Base-by-base conservation (phyloP, 2,329 filamentous ascomycete species). In the Metarhizium humberi region DNA sequence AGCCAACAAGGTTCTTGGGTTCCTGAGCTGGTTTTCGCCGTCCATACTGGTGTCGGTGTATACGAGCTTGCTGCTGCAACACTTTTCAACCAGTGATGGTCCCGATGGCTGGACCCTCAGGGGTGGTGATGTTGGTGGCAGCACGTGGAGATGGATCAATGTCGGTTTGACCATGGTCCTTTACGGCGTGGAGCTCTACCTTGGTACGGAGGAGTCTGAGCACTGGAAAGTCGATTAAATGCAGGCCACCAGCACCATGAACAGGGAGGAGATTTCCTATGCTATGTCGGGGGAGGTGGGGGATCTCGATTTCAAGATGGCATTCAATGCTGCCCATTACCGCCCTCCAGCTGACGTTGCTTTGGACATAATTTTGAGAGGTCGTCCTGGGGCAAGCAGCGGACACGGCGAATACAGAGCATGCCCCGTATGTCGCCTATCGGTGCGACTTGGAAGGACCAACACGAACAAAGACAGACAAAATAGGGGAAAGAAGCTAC, bases 41-140 rank as follows among this genome's bases (percentile, higher is more conserved):
- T 95, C 89, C 29, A 95, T 97, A 55, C 78, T 99, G 54, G 92
- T 99, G 58, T 88, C 94, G 4, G 92, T 97, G 34, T 99, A 99
- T 71, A 99, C 94, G 2, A 96, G 92, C 71, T 74, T 99, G 52
- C 75, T 99, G 38, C 86, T 97, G 75, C 94, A 97, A 69, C 94
- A 99, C 70, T 97, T 99, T 66, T 88, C 90, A 5, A 86, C 88
- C 11, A 87, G 78, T 53, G 82, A 87, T 59, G 84, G 82, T 2
- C 80, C 81, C 2, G 82, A 81, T 54, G 82, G 92, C 77, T 96
- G 92, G 91, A 92, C 86, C 2, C 85, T 88, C 52, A 86, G 92
- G 64, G 89, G 90, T 16, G 90, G 88, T 6, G 89, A 91, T 63
- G 69, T 68, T 13, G 91, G 90, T 13, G 90, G 91, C 18, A 95